Evolutionary conservation across 2,329 filamentous ascomycete species (phyloP), one percentile per base, ranked within the genome.

Genomic region (Diatrype stigma): DNA sequence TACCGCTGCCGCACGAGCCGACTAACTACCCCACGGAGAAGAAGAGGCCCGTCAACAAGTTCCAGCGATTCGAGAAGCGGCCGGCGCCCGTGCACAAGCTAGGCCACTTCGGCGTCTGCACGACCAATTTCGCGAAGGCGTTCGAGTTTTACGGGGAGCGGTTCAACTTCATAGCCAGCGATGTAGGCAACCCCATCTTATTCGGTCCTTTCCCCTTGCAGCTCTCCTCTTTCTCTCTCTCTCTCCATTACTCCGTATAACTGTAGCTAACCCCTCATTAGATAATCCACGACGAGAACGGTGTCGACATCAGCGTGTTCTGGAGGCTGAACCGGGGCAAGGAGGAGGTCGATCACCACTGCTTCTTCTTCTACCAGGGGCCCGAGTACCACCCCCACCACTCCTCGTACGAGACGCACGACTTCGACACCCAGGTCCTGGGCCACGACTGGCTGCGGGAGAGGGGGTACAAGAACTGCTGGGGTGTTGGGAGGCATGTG

Each of bases 401-500:
- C 67, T 80, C 79, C 17, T 81, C 77, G 2, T 89, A 85, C 57
- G 86, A 89, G 67, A 84, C 86, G 4, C 80, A 86, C 59, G 85
- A 89, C 64, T 87, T 86, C 59, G 86, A 90, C 62, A 80, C 81
- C 4, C 86, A 89, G 71, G 74, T 81, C 30, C 71, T 89, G 3
- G 86, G 86, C 1, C 86, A 90, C 67, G 78, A 86, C 60, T 89
- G 84, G 82, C 69, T 90, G 54, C 73, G 73, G 2, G 70, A 80
- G 55, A 80, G 83, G 64, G 81, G 80, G 1, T 86, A 86, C 63
- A 76, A 75, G 60, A 79, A 76, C 58, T 84, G 84, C 55, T 90
- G 86, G 86, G 86, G 86, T 2, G 80, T 90, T 0, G 86, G 86
- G 0, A 69, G 86, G 48, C 86, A 89, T 70, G 78, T 88, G 21